Evolutionary conservation across 768 basidiomycete genomes (phyloP), one percentile per base, ranked within the genome.

Genomic region (Podaxis pistillaris): DNA sequence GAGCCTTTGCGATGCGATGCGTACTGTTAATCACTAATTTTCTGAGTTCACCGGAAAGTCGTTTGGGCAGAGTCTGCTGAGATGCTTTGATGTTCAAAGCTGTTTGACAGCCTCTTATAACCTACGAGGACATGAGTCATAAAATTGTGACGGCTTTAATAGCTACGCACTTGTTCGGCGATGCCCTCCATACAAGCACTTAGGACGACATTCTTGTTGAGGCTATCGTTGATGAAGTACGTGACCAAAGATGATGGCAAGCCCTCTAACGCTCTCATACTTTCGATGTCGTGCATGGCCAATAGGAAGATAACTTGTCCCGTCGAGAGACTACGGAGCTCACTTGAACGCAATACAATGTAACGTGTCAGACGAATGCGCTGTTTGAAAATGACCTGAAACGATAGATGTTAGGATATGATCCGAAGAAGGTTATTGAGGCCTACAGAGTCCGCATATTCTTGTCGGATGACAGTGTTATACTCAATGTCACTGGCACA

Each of bases 401-500:
- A 56, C 8, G 54, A 37, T n/a, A 49, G 65, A 52, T 37, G n/a
- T 13, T 24, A 51, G 41, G 33, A 49, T 56, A 41, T 28, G 59
- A 17, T n/a, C 19, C 28, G 13, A 19, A 44, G 3, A 22, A 19
- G 24, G 24, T 12, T 13, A 3, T 3, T 15, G 15, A 17, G 26
- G 56, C 86, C 67, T 68, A 93, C 93, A 38, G 84, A 88, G 65
- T 87, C 81, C 0, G 87, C 87, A 68, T 90, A 96, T 68, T 96
- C 94, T 68, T 90, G 89, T 17, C 95, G 81, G 56, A 98, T 84
- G 30, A 95, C 89, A 3, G 94, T 89, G 70, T 94, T 96, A 70
- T 96, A 97, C 73, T 96, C 95, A 24, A 98, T 80, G 64, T 95
- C 94, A 67, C 91, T 93, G 17, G 88, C 88, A 46, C 92, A 84